phyloP scores from a whole-genome alignment of 2,329 filamentous ascomycete genomes.

The Cladosporium sp. region DNA sequence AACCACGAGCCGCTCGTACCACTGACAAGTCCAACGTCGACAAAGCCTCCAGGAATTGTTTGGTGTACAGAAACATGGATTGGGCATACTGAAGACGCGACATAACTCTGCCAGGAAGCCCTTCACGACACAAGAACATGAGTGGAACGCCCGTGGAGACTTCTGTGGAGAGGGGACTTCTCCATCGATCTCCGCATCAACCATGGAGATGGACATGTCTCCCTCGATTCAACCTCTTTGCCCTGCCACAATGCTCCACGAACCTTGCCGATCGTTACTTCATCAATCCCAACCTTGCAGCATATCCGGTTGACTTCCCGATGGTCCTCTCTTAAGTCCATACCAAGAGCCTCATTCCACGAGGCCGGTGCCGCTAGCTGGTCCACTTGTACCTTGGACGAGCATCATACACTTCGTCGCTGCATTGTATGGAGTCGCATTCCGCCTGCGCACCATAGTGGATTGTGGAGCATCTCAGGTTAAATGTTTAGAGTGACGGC shows the following conservation, averaged over 20 bases:
- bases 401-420: slow-evolving; percentile 12
- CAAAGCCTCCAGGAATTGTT: not conserved
- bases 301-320: slow-evolving; percentile 10
- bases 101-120: not conserved
- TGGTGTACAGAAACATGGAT: not conserved
- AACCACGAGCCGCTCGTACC: not conserved
- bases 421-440: slow-evolving; percentile 1
- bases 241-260: slow-evolving; percentile 8
- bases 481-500: slow-evolving; percentile 17
- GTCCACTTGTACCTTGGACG: slow-evolving; percentile 12
- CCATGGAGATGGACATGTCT: not conserved
- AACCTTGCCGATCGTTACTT: slow-evolving; percentile 9
- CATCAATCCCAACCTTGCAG: slow-evolving; percentile 4
- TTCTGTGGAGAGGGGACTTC: not conserved
- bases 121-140: not conserved
- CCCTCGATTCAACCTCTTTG: slow-evolving; percentile 6
- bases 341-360: slow-evolving; percentile 1
- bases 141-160: not conserved
- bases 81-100: not conserved
- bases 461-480: slow-evolving; percentile 12
- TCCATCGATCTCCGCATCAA: slow-evolving; percentile 12
- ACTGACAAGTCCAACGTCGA: not conserved
- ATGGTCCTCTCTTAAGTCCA: not conserved
- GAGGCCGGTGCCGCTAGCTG: slow-evolving; percentile 9
- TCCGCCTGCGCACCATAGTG: not conserved